These are phyloP conservation scores for Fusarium solani-melongenae DNA, from an alignment of 2,329 filamentous ascomycete genomes.

Conservation along the genomic window DNA sequence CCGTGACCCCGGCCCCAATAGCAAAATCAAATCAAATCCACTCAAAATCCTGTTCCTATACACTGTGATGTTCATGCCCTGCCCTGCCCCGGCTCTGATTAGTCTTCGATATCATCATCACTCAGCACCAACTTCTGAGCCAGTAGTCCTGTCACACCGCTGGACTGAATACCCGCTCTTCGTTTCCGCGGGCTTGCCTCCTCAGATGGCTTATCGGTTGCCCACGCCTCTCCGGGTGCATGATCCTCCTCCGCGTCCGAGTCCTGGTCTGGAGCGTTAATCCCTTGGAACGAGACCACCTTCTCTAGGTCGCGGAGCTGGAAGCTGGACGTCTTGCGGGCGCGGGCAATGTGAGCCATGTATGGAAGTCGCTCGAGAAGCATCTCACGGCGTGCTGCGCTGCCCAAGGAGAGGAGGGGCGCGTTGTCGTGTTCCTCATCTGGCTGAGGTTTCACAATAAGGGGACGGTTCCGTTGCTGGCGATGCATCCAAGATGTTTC, in stretches of 20 bases:
- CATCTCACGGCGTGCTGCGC: constrained; percentile 76
- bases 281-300: constrained; percentile 74
- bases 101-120: constrained; percentile 87
- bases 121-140: constrained; percentile 78
- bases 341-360: constrained; percentile 73
- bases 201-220: constrained; percentile 70
- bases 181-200: constrained; percentile 63
- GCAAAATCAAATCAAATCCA: constrained; percentile 24
- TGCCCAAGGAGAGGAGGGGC: constrained; percentile 69
- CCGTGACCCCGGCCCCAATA: constrained; percentile 1
- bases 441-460: constrained; percentile 22
- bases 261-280: constrained; percentile 61
- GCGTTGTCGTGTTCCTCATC: constrained; percentile 40
- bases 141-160: constrained; percentile 55
- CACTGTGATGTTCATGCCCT: background rate
- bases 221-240: constrained; percentile 62
- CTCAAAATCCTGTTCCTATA: constrained; percentile 17
- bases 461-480: constrained; percentile 43
- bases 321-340: constrained; percentile 50
- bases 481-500: constrained; percentile 51
- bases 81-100: constrained; percentile 41
- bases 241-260: constrained; percentile 58
- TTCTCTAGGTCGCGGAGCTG: constrained; percentile 71
- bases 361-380: constrained; percentile 90
- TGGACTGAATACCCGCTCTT: constrained; percentile 51